A percentile compares a stretch with the other conserved stretches of the same genome.
These are phyloP conservation scores for Emergomyces africanus DNA, from an alignment of 2,329 filamentous ascomycete species.

Conservation along the genomic window DNA sequence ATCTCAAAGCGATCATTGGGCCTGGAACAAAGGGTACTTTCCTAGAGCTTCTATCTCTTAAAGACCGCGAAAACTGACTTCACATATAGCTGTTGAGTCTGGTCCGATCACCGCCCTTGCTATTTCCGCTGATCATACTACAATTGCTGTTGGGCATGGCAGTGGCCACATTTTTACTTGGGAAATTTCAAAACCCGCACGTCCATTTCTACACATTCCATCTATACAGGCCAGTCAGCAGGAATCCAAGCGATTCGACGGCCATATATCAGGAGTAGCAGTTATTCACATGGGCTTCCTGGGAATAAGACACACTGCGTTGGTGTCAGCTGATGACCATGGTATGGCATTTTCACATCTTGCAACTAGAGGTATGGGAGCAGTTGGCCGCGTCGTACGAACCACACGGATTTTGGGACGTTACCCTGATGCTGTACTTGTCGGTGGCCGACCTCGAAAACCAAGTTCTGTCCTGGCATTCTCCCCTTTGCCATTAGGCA, in stretches of 20 bases:
- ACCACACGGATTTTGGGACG: constrained; percentile 82
- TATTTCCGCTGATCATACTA: constrained; percentile 86
- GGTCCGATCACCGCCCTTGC: constrained; percentile 78
- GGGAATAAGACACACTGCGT: constrained; percentile 80
- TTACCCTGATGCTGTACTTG: constrained; percentile 61
- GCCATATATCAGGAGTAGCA: constrained; percentile 64
- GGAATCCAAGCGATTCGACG: constrained; percentile 58
- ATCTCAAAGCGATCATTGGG: constrained; percentile 84
- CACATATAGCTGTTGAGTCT: constrained; percentile 62
- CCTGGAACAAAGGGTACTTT: constrained; percentile 70
- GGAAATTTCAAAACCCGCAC: constrained; percentile 72
- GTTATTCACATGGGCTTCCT: constrained; percentile 91
- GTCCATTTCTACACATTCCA: constrained; percentile 78
- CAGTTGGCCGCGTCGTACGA: constrained; percentile 73
- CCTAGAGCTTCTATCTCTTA: background rate
- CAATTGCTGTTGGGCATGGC: constrained; percentile 78
- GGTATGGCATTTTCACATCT: constrained; percentile 99
- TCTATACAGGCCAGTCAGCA: constrained; percentile 56
- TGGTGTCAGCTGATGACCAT: constrained; percentile 86
- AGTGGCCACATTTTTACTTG: constrained; percentile 92
- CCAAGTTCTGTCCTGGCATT: constrained; percentile 93
- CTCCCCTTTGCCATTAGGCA: constrained; percentile 80
- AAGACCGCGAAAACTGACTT: background rate
- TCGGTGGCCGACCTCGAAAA: constrained; percentile 57
- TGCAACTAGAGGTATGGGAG: constrained; percentile 77